A percentile compares a stretch with the other conserved stretches of the same genome.
Evolutionary conservation across 345 rosid genomes (phyloP).

Genomic region (Acer yangbiense): DNA sequence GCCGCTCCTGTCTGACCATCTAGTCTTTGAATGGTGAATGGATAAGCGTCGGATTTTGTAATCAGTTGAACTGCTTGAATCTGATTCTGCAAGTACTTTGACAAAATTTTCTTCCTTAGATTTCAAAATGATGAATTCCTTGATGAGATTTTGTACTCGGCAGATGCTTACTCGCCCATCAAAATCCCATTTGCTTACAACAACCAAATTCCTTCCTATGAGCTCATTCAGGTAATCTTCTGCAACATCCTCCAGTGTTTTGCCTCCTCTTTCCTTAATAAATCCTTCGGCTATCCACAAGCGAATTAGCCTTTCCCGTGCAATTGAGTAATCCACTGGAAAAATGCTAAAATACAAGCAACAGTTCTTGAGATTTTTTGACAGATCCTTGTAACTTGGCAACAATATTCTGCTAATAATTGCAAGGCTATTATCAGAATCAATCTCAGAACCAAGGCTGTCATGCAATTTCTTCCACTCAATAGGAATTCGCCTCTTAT

Average conservation of each 20-base stretch:
- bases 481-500: background rate
- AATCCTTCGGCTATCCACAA: constrained; percentile 34
- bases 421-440: background rate
- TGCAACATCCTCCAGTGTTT: constrained; percentile 13
- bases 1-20: background rate
- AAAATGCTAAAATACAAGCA: constrained; percentile 26
- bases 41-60: constrained; percentile 9
- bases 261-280: background rate
- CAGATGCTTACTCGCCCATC: constrained; percentile 14
- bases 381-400: constrained; percentile 27
- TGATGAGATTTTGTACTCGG: constrained; percentile 17
- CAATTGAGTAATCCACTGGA: constrained; percentile 20
- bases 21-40: background rate
- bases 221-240: constrained; percentile 23
- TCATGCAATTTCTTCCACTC: constrained; percentile 21
- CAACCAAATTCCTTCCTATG: constrained; percentile 19
- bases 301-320: background rate
- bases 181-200: background rate
- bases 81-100: background rate
- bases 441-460: constrained; percentile 6
- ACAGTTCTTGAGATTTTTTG: constrained; percentile 15
- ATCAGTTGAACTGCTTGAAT: background rate
- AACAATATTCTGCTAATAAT: background rate
- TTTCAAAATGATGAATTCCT: constrained; percentile 12
- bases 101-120: constrained; percentile 15